phyloP scores from a whole-genome alignment of 495 filamentous ascomycete genomes.

The Lasiosphaeris hirsuta region DNA sequence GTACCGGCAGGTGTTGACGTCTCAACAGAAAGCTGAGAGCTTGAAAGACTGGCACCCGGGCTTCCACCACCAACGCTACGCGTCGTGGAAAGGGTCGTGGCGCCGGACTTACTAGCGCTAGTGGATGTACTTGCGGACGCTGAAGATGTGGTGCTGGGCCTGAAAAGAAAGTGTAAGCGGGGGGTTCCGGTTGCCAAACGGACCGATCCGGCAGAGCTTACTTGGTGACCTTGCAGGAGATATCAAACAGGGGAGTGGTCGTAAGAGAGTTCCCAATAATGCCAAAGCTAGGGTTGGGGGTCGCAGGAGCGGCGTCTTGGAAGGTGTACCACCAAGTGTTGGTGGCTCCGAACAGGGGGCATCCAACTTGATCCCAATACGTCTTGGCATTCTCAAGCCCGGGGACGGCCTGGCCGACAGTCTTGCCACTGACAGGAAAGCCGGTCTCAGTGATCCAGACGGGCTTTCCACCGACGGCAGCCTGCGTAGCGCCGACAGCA shows the following conservation, averaged over 20 bases:
- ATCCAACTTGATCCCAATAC: constrained; percentile 79
- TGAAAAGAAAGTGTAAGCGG: constrained; percentile 16
- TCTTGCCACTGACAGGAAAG: constrained; percentile 69
- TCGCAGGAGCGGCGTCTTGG: constrained; percentile 56
- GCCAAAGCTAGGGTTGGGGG: constrained; percentile 69
- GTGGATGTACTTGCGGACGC: not conserved
- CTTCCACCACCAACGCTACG: not conserved
- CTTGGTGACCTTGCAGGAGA: constrained; percentile 46
- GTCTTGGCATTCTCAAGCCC: constrained; percentile 65
- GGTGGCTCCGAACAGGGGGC: constrained; percentile 60
- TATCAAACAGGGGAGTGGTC: constrained; percentile 60
- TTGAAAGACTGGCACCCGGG: not conserved
- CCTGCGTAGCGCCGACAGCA: constrained; percentile 56
- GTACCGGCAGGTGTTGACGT: constrained; percentile 12
- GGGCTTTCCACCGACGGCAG: constrained; percentile 59
- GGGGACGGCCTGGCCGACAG: constrained; percentile 59
- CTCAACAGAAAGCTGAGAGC: constrained; percentile 7
- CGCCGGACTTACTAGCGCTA: not conserved
- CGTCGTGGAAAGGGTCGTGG: too few relatives aligned
- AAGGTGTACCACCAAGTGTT: constrained; percentile 80
- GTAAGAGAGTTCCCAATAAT: constrained; percentile 40
- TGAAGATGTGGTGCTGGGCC: too few relatives aligned
- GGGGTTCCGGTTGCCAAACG: not conserved
- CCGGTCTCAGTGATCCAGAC: constrained; percentile 93
- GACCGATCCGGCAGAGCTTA: not conserved